Base-by-base conservation (phyloP, 106 monocot species). In the Chionographis japonica region DNA sequence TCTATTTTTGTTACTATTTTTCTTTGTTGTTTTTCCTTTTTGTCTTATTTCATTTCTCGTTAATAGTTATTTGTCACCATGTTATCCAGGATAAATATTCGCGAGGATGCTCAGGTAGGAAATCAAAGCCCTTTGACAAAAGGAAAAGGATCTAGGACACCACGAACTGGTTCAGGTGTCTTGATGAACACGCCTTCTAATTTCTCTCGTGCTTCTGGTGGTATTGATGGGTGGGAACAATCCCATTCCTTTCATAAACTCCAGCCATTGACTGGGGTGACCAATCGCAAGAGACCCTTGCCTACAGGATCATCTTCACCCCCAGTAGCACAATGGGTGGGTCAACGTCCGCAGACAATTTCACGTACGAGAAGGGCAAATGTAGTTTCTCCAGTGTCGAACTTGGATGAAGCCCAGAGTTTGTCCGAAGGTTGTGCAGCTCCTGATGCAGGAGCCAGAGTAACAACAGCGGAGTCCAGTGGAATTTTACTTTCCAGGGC, bases 371-470 rank as follows among this genome's bases (percentile, higher is more conserved):
- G 97, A 70, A 87, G 89, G 60, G 76, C 84, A 58, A 92, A 92
- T 76, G 71, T 98, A n/a, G 78, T 92, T 75, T 84, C 86, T 69
- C 97, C 92, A 0, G 76, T 92, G 12, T 87, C 86, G 63, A 88
- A 86, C 70, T 78, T 89, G 64, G 92, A 84, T 60, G 97, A 90
- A 54, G 54, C 70, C 37, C 76, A 69, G 62, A 62, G 38, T 54
- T 56, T 75, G 14, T 10, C 78, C 68, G 84, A 89, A 72, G 89
- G 77, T 65, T 81, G 71, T 66, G 8, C 70, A 39, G 51, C 43
- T 64, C 66, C 86, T 60, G 86, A 91, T 61, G n/a, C 49, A 68
- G 74, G 64, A 55, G 5, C 64, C 9, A 84, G 75, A 78, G 53
- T 80, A 72, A 8, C 71, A 69, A 50, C 63, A 37, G 18, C n/a